phyloP scores from a whole-genome alignment of 176 grass and related monocot species.

The Aegilops longissima region DNA sequence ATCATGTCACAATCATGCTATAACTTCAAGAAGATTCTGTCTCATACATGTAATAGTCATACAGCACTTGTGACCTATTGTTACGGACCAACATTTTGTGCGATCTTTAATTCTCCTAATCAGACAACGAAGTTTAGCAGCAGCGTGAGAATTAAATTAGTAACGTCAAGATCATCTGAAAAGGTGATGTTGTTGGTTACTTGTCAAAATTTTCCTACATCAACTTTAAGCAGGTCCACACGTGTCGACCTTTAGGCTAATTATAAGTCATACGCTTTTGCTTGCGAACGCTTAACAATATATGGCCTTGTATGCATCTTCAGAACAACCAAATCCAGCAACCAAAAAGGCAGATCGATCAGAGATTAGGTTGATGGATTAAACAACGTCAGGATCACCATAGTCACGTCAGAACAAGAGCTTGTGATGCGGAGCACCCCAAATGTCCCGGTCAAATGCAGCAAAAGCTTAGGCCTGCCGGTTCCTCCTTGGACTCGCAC shows the following conservation, averaged over 20 bases:
- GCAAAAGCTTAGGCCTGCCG: conserved; percentile 35
- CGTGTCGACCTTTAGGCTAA: conserved; percentile 25
- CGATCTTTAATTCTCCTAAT: not conserved
- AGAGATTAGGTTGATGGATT: conserved; percentile 34
- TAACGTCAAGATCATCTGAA: conserved; percentile 35
- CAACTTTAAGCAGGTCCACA: conserved; percentile 8
- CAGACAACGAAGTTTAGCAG: conserved; percentile 10
- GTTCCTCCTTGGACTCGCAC: conserved; percentile 41
- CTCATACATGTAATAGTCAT: not conserved
- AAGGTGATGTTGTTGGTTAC: conserved; percentile 53
- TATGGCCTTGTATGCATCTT: conserved; percentile 3
- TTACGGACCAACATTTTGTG: not conserved
- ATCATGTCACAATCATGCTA: conserved; percentile 5
- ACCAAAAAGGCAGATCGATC: conserved; percentile 21
- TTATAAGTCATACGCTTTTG: not conserved
- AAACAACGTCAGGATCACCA: conserved; percentile 16
- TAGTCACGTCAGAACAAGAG: conserved; percentile 33
- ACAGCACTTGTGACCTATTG: not conserved
- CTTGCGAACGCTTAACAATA: conserved; percentile 11
- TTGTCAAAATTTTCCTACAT: conserved; percentile 32
- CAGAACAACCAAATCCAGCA: conserved; percentile 25
- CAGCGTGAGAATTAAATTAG: conserved; percentile 27
- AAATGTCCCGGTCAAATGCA: conserved; percentile 38
- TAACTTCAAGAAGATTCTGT: conserved; percentile 11
- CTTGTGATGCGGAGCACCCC: conserved; percentile 36